phyloP scores from a whole-genome alignment of 371 early-diverging fungal genomes.

The Zychaea mexicana region DNA sequence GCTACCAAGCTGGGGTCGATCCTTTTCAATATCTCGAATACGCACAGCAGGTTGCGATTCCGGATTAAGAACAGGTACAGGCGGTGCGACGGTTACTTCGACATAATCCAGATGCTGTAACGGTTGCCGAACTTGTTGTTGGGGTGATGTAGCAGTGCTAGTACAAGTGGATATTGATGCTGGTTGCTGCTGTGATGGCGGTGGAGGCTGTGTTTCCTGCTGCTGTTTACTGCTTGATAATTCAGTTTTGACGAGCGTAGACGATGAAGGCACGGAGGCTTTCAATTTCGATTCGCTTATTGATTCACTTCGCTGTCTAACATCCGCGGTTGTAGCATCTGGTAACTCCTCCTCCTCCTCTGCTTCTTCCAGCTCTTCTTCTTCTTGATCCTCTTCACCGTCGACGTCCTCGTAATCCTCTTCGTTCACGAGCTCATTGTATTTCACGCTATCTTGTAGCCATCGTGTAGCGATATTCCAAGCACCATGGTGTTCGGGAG shows the following conservation, averaged over 20 bases:
- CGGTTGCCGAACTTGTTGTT: not conserved
- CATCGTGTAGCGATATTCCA: slow-evolving; percentile 77
- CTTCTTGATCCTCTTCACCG: slow-evolving; percentile 23
- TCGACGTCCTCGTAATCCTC: slow-evolving; percentile 70
- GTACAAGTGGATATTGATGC: not conserved
- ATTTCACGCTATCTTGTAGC: slow-evolving; percentile 73
- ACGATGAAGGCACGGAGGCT: not conserved
- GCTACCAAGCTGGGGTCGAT: slow-evolving; percentile 46
- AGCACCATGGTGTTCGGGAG: slow-evolving; percentile 63
- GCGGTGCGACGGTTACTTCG: slow-evolving; percentile 1
- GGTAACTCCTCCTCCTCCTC: slow-evolving; percentile 23
- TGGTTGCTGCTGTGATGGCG: not conserved
- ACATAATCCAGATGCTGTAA: not conserved
- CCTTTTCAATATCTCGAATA: slow-evolving; percentile 41
- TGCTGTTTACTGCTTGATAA: no score
- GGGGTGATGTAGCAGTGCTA: not conserved
- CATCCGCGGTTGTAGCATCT: not conserved
- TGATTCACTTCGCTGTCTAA: not conserved
- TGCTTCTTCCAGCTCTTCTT: slow-evolving; percentile 16
- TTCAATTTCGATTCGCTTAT: not conserved
- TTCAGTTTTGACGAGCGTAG: not conserved
- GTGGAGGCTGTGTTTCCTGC: not conserved
- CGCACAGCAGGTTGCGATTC: slow-evolving; percentile 36
- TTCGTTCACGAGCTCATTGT: slow-evolving; percentile 81
- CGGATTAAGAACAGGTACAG: slow-evolving; percentile 23